These are phyloP conservation scores for Tardiomyces digboiensis DNA, from an alignment of 1,139 yeast species.

Conservation along the genomic window DNA sequence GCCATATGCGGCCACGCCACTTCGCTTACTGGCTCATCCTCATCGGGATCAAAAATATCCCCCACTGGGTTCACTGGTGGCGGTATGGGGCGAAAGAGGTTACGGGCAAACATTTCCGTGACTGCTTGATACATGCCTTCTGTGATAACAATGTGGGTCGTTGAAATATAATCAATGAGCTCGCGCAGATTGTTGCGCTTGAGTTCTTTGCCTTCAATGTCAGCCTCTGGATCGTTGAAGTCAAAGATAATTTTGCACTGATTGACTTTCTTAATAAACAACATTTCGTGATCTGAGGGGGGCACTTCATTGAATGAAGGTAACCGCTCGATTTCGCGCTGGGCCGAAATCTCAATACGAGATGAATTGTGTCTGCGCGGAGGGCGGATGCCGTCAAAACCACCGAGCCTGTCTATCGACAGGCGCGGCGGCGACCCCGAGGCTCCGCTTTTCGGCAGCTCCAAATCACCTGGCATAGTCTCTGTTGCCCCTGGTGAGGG, in stretches of 20 bases:
- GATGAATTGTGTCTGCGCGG: constrained; percentile 95
- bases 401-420: constrained; percentile 30
- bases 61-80: constrained; percentile 98
- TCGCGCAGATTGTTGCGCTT: constrained; percentile 83
- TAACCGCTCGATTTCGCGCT: constrained; percentile 67
- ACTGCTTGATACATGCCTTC: constrained; percentile 88
- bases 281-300: constrained; percentile 72
- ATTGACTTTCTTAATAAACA: constrained; percentile 81
- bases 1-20: constrained; percentile 99
- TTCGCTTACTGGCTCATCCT: constrained; percentile 95
- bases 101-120: constrained; percentile 80
- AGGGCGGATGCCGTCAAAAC: constrained; percentile 51
- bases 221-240: constrained; percentile 87
- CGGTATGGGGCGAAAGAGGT: constrained; percentile 91
- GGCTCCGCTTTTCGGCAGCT: constrained; percentile 16
- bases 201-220: constrained; percentile 86
- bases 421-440: constrained; percentile 7
- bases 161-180: constrained; percentile 77
- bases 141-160: constrained; percentile 67
- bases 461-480: constrained; percentile 30
- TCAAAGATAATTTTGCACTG: constrained; percentile 95
- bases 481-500: constrained; percentile 30
- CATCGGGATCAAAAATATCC: constrained; percentile 95
- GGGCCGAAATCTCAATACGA: constrained; percentile 69
- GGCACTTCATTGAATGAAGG: constrained; percentile 89